Percentiles rank a stretch among this genome's conserved stretches.
phyloP scores from a whole-genome alignment of 2,329 filamentous ascomycete genomes.

The Diaporthe capsici region DNA sequence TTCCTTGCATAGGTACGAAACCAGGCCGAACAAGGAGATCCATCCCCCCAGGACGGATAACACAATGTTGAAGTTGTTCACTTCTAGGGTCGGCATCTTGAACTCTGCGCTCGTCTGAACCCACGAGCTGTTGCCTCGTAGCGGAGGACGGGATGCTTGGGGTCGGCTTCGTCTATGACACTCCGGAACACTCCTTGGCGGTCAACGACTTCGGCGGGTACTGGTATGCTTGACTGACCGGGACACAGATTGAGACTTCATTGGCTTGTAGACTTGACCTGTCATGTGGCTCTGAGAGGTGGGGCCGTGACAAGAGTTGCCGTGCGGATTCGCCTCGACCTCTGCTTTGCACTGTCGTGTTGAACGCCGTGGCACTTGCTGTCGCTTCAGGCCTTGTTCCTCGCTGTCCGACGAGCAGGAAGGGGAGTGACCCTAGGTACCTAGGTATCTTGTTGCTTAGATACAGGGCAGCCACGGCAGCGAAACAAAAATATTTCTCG shows the following conservation, averaged over 20 bases:
- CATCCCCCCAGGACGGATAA: conserved; percentile 87
- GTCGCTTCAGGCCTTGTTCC: neutral
- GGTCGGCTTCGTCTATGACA: conserved; percentile 48
- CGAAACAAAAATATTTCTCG: neutral
- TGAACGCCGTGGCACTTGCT: neutral
- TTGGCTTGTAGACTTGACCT: conserved; percentile 57
- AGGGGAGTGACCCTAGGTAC: neutral
- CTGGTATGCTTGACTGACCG: conserved; percentile 47
- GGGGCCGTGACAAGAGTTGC: too few species aligned
- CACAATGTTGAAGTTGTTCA: conserved; percentile 86
- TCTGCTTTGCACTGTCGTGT: neutral
- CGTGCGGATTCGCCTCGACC: neutral
- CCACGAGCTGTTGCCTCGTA: too few species aligned
- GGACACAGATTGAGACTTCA: conserved; percentile 53
- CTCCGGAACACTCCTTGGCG: conserved; percentile 56
- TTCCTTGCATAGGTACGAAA: conserved; percentile 92
- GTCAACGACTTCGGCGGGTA: conserved; percentile 50
- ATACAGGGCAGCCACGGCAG: too few species aligned
- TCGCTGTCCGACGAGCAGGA: neutral
- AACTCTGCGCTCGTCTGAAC: neutral
- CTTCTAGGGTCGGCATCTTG: conserved; percentile 58
- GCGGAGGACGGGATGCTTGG: too few species aligned
- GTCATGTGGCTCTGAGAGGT: conserved; percentile 5
- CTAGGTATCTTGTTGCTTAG: neutral
- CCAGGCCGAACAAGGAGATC: conserved; percentile 89